Base-by-base conservation (phyloP, 225 moss, liverwort and hornwort genomes). In the Bryoerythrophyllum caledonicum region DNA sequence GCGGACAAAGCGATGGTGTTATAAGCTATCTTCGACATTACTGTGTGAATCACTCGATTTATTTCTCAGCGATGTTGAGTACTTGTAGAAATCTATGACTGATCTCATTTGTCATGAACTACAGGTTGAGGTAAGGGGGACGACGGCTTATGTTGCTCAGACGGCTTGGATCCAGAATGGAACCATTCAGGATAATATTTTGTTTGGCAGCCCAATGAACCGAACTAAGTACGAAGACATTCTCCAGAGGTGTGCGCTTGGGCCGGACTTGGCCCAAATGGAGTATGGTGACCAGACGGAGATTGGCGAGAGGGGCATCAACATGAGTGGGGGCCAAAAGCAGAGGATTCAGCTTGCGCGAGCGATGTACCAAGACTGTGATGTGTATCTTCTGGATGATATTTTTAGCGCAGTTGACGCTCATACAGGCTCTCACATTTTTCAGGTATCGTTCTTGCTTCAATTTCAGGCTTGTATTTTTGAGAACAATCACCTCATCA, bases 361-460 rank as follows among this genome's bases (percentile, higher is more conserved):
- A 44, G 97, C 97, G 9, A 74, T 95, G 46, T 99, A 99, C 69
- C 97, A 99, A 78, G 86, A 95, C 79, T 87, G 89, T 73, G 91
- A 99, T 74, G 72, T 95, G 63, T 99, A 99, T 74, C 82, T 99
- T 49, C 82, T 99, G 15, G 97, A 99, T 68, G 97, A 99, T 76
- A 89, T 99, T 75, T 95, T 99, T 65, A 99, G 97, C 75, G 94
- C 97, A 25, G 93, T 99, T n/a, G 97, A 99, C 82, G 94, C 97
- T 49, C 97, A 99, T 68, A 95, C 97, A 7, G 95, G 93, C 13
- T 93, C 94, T 30, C 87, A 91, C 44, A 83, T 99, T 30, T 99
- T 99, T 73, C 86, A 87, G 83, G 97, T 93, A 19, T 60, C 80
- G 60, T 38, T 51, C 34, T 13, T 12, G 44, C 35, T 56, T 57